Evolutionary conservation across 768 basidiomycete genomes (phyloP).

Genomic region (Mycena amicta): DNA sequence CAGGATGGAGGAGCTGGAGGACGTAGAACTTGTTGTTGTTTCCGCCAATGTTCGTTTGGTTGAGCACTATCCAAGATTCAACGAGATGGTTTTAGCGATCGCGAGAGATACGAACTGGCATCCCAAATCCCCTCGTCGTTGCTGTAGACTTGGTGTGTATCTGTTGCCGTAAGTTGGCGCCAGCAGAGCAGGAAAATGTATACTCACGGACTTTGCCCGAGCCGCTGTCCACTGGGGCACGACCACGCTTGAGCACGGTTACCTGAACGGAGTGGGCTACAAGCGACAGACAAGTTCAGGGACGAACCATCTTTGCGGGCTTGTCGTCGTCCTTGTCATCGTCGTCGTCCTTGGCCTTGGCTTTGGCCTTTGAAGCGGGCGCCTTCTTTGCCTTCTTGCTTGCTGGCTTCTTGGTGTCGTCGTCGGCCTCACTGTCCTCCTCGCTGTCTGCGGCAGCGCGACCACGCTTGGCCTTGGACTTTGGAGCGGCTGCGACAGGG

Average conservation of each 20-base stretch:
- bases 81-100: background rate
- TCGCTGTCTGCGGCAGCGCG: conserved; percentile 32
- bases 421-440: conserved; percentile 25
- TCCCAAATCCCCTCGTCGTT: conserved; percentile 51
- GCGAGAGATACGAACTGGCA: conserved; percentile 34
- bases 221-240: conserved; percentile 55
- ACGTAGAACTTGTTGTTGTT: conserved; percentile 52
- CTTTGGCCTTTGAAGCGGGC: conserved; percentile 23
- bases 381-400: conserved; percentile 25
- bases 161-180: conserved; percentile 28
- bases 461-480: conserved; percentile 31
- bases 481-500: conserved; percentile 26
- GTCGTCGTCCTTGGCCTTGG: conserved; percentile 16
- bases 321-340: conserved; percentile 28
- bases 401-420: conserved; percentile 36
- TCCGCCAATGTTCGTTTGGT: conserved; percentile 57
- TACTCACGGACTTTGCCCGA: conserved; percentile 50
- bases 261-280: conserved; percentile 21
- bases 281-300: background rate
- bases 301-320: conserved; percentile 45
- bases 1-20: conserved; percentile 55
- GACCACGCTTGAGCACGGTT: conserved; percentile 53
- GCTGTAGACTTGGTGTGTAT: conserved; percentile 53
- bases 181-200: conserved; percentile 1
- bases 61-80: conserved; percentile 39